Conservation (phyloP, 2,329 filamentous ascomycete species). For the Fusarium sublunatum region DNA sequence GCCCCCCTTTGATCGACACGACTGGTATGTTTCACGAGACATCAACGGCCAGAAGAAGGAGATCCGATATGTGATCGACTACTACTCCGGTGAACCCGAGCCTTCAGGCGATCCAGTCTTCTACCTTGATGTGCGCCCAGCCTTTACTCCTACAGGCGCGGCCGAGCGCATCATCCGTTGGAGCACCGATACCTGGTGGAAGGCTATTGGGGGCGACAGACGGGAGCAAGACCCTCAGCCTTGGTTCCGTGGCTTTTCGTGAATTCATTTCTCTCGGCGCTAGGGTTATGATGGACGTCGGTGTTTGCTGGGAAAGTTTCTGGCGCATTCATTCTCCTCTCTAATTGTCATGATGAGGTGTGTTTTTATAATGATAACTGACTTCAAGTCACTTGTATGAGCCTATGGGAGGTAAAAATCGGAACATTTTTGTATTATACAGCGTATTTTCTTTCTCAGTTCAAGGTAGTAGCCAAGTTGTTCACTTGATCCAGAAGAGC, state of each 20-base stretch:
- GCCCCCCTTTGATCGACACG: conserved; percentile 94
- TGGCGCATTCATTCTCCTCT: conserved; percentile 43
- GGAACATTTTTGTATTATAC: conserved; percentile 35
- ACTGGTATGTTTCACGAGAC: conserved; percentile 90
- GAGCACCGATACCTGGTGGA: conserved; percentile 95
- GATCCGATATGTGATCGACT: conserved; percentile 96
- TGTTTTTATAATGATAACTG: conserved; percentile 48
- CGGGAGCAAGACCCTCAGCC: conserved; percentile 58
- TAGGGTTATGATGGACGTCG: conserved; percentile 24
- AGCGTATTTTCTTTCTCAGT: conserved; percentile 21
- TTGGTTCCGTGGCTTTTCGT: conserved; percentile 47
- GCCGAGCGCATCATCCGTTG: conserved; percentile 87
- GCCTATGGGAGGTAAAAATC: conserved; percentile 6
- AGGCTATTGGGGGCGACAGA: conserved; percentile 78
- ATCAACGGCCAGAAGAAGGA: conserved; percentile 76
- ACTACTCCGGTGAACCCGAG: conserved; percentile 87
- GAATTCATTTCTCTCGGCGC: conserved; percentile 26
- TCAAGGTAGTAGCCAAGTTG: conserved; percentile 48
- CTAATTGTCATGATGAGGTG: conserved; percentile 40
- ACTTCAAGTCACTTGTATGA: conserved; percentile 42
- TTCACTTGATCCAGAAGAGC: conserved; percentile 64
- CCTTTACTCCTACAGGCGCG: conserved; percentile 81
- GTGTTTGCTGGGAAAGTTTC: conserved; percentile 18
- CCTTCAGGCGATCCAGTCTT: conserved; percentile 92
- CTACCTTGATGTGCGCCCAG: conserved; percentile 92